Percentiles rank a stretch among this genome's conserved stretches.
phyloP scores from a whole-genome alignment of 352 stramenopile species.

The Globisporangium radiosum region DNA sequence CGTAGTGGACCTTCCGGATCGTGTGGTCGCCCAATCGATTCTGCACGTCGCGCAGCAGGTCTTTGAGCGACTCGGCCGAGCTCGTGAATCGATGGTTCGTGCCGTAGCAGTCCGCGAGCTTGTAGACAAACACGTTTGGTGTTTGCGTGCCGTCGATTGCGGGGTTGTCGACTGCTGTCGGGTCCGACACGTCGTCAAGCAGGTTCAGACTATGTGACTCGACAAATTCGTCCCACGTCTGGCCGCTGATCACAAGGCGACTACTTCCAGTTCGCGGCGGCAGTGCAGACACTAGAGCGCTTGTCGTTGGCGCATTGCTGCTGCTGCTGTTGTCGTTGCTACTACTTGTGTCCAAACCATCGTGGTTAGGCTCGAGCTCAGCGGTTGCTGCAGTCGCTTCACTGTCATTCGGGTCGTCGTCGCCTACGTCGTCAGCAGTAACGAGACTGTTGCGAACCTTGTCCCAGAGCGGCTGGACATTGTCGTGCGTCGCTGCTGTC shows the following conservation, averaged over 20 bases:
- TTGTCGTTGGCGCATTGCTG: not conserved
- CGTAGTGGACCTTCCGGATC: conserved; percentile 70
- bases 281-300: too few relatives aligned
- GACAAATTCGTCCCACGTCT: conserved; percentile 44
- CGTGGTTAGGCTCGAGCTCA: not conserved
- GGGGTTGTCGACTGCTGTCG: conserved; percentile 19
- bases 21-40: conserved; percentile 67
- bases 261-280: conserved; percentile 4
- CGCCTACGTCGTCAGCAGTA: conserved; percentile 19
- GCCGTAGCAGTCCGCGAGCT: conserved; percentile 72
- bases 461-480: conserved; percentile 69
- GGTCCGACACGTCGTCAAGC: conserved; percentile 19
- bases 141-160: conserved; percentile 14
- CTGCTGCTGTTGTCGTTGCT: not conserved
- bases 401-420: conserved; percentile 18
- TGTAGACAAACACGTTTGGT: conserved; percentile 71
- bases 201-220: conserved; percentile 17
- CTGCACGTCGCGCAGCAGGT: conserved; percentile 66
- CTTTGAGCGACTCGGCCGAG: conserved; percentile 64
- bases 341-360: too few relatives aligned
- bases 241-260: conserved; percentile 23
- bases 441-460: conserved; percentile 60
- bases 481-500: conserved; percentile 44
- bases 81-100: conserved; percentile 85
- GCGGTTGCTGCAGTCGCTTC: not conserved